These are phyloP conservation scores for Iris macrosiphon DNA, from an alignment of 106 monocot genomes.

Conservation along the genomic window DNA sequence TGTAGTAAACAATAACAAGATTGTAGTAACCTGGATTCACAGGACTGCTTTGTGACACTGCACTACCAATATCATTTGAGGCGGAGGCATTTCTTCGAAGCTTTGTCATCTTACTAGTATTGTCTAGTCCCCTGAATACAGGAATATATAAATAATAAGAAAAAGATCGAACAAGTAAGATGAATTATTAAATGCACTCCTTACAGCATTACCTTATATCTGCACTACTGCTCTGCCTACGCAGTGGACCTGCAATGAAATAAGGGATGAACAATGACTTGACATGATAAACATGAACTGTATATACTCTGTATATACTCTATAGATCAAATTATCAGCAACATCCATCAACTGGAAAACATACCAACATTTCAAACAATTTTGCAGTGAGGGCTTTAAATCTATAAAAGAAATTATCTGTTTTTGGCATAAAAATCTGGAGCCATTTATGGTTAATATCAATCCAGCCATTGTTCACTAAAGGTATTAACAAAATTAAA, in stretches of 20 bases:
- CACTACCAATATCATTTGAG: constrained; percentile 47
- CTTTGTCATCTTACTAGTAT: constrained; percentile 15
- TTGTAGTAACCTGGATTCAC: constrained; percentile 63
- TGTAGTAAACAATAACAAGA: too few species aligned
- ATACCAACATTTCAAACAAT: too few species aligned
- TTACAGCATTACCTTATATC: constrained; percentile 51
- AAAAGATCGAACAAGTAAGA: too few species aligned
- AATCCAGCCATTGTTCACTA: too few species aligned
- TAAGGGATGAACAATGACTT: neutral
- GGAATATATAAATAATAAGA: neutral
- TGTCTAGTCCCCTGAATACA: constrained; percentile 34
- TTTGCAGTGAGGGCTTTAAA: neutral
- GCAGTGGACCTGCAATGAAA: constrained; percentile 38
- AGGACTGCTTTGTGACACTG: constrained; percentile 29
- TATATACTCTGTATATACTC: neutral
- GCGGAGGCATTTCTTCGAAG: constrained; percentile 68
- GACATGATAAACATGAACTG: neutral
- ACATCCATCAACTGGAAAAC: too few species aligned
- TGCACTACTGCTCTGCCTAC: constrained; percentile 50
- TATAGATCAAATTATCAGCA: neutral
- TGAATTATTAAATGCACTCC: neutral
- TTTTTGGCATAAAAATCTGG: neutral
- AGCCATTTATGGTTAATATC: neutral
- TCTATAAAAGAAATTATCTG: neutral
- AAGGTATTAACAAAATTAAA: too few species aligned